phyloP scores from a whole-genome alignment of 768 basidiomycete genomes.

The Pisolithus marmoratus region DNA sequence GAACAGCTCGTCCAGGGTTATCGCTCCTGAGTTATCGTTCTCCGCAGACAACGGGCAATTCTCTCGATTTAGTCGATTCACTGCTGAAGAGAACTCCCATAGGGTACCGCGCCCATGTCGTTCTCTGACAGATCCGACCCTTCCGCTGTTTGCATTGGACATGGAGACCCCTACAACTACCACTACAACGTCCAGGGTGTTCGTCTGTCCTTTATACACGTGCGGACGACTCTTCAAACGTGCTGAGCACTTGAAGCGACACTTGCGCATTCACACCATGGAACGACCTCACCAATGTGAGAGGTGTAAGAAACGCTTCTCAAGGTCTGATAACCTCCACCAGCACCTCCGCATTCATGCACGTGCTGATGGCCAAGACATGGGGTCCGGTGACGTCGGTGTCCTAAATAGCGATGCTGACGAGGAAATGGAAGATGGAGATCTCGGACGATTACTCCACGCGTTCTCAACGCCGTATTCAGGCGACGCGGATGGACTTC shows the following conservation, averaged over 20 bases:
- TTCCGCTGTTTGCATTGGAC: slow-evolving; percentile 18
- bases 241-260: slow-evolving; percentile 86
- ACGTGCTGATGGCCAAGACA: slow-evolving; percentile 25
- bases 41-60: slow-evolving; percentile 17
- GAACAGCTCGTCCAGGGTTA: slow-evolving; percentile 15
- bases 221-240: slow-evolving; percentile 87
- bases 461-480: slow-evolving; percentile 21
- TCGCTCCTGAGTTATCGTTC: slow-evolving; percentile 8
- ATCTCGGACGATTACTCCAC: slow-evolving; percentile 13
- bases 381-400: slow-evolving; percentile 22
- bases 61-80: slow-evolving; percentile 13
- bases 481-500: slow-evolving; percentile 24
- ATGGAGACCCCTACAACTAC: slow-evolving; percentile 11
- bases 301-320: slow-evolving; percentile 76
- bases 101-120: slow-evolving; percentile 16
- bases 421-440: slow-evolving; percentile 31
- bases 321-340: slow-evolving; percentile 81
- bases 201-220: slow-evolving; percentile 77
- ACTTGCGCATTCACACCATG: slow-evolving; percentile 85
- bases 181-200: slow-evolving; percentile 50
- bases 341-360: slow-evolving; percentile 83
- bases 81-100: slow-evolving; percentile 13
- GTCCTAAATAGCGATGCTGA: slow-evolving; percentile 27
- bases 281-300: slow-evolving; percentile 78
- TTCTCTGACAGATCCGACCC: slow-evolving; percentile 8